Evolutionary conservation across 371 early-diverging fungal species (phyloP), one percentile per base, ranked within the genome.

Genomic region (Actinomortierella ambigua): DNA sequence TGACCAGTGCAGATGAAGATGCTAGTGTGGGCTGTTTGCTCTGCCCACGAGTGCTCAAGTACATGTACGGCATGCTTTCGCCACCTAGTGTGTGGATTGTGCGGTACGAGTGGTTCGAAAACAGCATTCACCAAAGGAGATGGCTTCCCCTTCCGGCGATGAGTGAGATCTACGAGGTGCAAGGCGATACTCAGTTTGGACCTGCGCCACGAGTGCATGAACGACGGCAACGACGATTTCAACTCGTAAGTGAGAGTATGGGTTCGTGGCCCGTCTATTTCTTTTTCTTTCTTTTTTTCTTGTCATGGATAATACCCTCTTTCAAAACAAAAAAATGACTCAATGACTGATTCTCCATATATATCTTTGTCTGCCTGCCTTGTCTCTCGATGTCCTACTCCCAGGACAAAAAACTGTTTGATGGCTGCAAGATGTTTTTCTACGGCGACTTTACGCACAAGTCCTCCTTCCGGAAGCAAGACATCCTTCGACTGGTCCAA

Each of bases 101-200:
- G 18, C 59, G 61, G 9, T 54, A 68, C 41, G 63, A 63, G 24
- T 68, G 69, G 69, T 63, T 68, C 39, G 34, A 55, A 42, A 59
- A 68, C 39, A 68, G 69, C 34, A 63, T 68, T 28, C 26, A 62
- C 14, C 27, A 48, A 0, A 29, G 41, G 40, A 7, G 14, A 17
- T 68, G 69, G 69, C 9, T 68, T 7, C 63, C 63, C 3, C 28
- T 68, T 14, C 59, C 69, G 1, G 29, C 62, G 8, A 27, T 51
- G 14, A 28, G 42, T 15, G 34, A 34, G 34, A 34, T 34, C 34
- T 68, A 68, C 17, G 18, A 63, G 28, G 52, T 68, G 14, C 69
- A 59, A 17, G 69, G 69, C 15, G 69, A 68, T 28, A 55, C 61
- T 2, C 69, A 68, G 28, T 68, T 55, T 40, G 69, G 69, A 15